phyloP scores from a whole-genome alignment of 192 early-diverging fungal genomes.

The Backusella tarrabulga region DNA sequence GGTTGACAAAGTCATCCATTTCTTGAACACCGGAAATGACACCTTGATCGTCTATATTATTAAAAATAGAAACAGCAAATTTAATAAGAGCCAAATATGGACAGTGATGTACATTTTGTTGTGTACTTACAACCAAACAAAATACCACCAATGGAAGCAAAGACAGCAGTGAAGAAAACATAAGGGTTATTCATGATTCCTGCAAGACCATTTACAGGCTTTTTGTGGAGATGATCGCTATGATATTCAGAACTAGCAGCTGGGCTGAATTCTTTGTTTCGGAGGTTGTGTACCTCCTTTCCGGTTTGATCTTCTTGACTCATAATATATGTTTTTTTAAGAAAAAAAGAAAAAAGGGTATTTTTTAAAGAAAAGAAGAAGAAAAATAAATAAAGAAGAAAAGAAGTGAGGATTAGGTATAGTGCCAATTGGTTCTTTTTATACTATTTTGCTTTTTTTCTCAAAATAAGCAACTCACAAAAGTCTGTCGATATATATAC shows the following conservation, averaged over 20 bases:
- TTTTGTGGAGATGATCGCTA: background rate
- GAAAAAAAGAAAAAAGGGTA: background rate
- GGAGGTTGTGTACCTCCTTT: background rate
- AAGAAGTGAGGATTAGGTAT: background rate
- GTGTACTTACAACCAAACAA: conserved; percentile 38
- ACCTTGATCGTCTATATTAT: conserved; percentile 34
- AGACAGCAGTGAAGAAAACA: conserved; percentile 31
- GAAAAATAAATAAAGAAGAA: background rate
- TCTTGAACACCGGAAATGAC: conserved; percentile 39
- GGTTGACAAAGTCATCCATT: conserved; percentile 26
- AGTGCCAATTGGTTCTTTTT: background rate
- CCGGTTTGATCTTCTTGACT: background rate
- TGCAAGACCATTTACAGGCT: conserved; percentile 10
- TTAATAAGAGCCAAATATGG: background rate
- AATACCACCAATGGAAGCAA: conserved; percentile 39
- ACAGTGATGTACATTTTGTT: background rate
- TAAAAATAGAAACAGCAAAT: background rate
- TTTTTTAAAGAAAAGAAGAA: background rate
- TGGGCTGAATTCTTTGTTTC: background rate
- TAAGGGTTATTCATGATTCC: conserved; percentile 34
- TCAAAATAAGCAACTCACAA: background rate
- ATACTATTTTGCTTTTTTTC: background rate
- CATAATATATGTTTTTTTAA: background rate
- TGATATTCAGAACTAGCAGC: background rate
- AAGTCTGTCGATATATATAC: background rate